Percentiles rank a stretch among this genome's conserved stretches.
These are phyloP conservation scores for Diospyros lotus DNA, from an alignment of 148 eudicot genomes.

Conservation along the genomic window DNA sequence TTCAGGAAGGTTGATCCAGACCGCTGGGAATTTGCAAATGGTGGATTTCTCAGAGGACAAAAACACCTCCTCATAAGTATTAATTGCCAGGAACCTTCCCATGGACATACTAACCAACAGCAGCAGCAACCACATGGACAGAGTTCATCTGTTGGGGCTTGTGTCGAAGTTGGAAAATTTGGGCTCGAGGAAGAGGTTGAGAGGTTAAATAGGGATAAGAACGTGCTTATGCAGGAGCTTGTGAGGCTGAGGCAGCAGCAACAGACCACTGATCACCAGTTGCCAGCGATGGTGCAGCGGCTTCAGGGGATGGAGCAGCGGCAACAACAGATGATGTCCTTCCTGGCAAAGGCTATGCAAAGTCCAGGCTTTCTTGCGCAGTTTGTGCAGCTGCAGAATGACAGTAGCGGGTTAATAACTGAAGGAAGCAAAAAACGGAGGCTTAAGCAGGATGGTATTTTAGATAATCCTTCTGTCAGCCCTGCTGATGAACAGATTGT, in stretches of 20 bases:
- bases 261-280: slow-evolving; percentile 48
- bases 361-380: slow-evolving; percentile 65
- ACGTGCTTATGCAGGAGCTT: slow-evolving; percentile 66
- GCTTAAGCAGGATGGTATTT: slow-evolving; percentile 29
- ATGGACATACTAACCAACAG: slow-evolving; percentile 39
- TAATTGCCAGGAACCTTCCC: slow-evolving; percentile 44
- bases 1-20: slow-evolving; percentile 66
- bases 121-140: slow-evolving; percentile 34
- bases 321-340: slow-evolving; percentile 73
- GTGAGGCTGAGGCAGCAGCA: slow-evolving; percentile 61
- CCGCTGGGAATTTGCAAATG: slow-evolving; percentile 75
- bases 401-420: slow-evolving; percentile 33
- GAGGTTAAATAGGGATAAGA: slow-evolving; percentile 59
- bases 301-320: slow-evolving; percentile 73
- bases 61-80: slow-evolving; percentile 49
- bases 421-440: slow-evolving; percentile 54
- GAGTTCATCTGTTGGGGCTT: slow-evolving; percentile 40
- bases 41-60: slow-evolving; percentile 60
- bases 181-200: slow-evolving; percentile 64
- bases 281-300: slow-evolving; percentile 53
- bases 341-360: slow-evolving; percentile 54
- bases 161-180: slow-evolving; percentile 67
- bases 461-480: slow-evolving; percentile 13
- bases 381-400: slow-evolving; percentile 51
- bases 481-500: slow-evolving; percentile 49